Evolutionary conservation across 2,329 filamentous ascomycete species (phyloP), one percentile per base, ranked within the genome.

Genomic region (Colletotrichum sp.): DNA sequence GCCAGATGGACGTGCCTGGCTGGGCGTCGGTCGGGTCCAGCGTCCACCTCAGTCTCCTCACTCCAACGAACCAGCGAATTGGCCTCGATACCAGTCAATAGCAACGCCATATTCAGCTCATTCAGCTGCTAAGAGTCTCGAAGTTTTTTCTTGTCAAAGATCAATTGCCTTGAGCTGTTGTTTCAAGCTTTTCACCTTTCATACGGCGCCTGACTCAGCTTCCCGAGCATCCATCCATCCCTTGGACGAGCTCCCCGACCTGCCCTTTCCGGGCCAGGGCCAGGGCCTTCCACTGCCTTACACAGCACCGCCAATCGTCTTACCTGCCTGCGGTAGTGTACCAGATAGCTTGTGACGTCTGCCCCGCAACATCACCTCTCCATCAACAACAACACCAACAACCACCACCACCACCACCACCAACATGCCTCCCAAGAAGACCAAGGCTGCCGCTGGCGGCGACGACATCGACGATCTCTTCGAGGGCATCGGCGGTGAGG

Each of bases 381-480:
- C 67, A 66, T 32, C 75, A 57, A 49, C 57, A 44, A 24, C 68
- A 72, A 30, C 71, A 72, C 39, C 55, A 68, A 30, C 34, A 68
- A 8, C 39, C 39, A 66, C 59, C 57, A 68, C 59, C 39, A 62
- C 68, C 8, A 39, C 30, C 66, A 69, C 71, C 60, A 18, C 44
- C 44, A 59, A 64, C 80, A 93, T 93, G 92, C 86, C 92, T 34
- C 88, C 90, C 79, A 93, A 91, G 83, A 91, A 90, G 83, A 84
- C 88, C 75, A 93, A 92, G 83, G 85, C 89, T 34, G 83, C 86
- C 64, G 84, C 89, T 44, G 88, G 90, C 77, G 90, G 92, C 82
- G 91, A 93, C 82, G 92, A 93, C 81, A 85, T 94, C 80, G 90
- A 91, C 80, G 91, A 93, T 79, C 90, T 94, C 80, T 92, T 94